Base-by-base conservation (phyloP, 2,329 filamentous ascomycete species). In the Venturia nashicola region DNA sequence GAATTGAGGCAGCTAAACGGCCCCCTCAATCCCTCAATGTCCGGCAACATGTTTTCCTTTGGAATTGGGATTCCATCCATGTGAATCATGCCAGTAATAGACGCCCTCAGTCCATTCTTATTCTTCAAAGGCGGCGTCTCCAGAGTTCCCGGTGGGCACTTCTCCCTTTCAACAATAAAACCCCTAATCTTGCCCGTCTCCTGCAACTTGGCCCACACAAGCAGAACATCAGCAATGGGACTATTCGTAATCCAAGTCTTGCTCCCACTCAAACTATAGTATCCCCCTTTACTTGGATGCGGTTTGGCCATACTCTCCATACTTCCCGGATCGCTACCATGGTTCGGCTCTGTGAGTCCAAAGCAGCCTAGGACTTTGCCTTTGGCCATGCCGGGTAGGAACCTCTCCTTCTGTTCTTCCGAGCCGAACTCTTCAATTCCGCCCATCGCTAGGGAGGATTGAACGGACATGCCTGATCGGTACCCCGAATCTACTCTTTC, bases 161-260 rank as follows among this genome's bases (percentile, higher is more conserved):
- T 83, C 69, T 86, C 85, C 68, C 93, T 84, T 76, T 99, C 91
- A 40, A 99, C 82, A 59, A 97, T 76, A 76, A 97, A 99, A 0
- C 94, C 94, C 59, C 90, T 85, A 68, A 99, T 97, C 81, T 96
- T 96, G 67, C 91, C 92, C 27, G 91, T 95, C 69, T 89, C 88
- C 67, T 94, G 85, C 59, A 96, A 78, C 79, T 96, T 97, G 0
- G 93, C 94, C 94, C 94, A 99, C 0, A 96, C 86, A 67, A 96
- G 77, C 62, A 95, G 77, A 2, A 96, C 82, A 69, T 96, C 90
- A 1, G 91, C 85, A 69, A 96, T 95, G 3, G 91, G 91, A 8
- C 89, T 93, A 76, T 96, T 96, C 16, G 91, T 96, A 73, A 96
- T 96, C 91, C 91, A 96, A 0, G 92, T 96, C 80, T 96, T 96